phyloP scores from a whole-genome alignment of 768 basidiomycete species.

The Phaffia australis region DNA sequence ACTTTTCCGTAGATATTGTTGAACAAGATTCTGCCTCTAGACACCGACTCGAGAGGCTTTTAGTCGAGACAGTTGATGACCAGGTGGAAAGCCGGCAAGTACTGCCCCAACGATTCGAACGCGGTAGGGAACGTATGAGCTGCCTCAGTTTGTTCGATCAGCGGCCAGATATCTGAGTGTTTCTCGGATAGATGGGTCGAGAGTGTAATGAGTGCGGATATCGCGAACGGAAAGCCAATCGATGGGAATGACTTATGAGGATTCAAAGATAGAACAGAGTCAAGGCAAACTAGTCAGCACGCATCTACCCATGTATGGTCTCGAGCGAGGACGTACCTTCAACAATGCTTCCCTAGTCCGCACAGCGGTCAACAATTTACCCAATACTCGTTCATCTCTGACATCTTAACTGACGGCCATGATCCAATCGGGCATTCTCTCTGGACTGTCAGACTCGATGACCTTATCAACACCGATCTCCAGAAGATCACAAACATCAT shows the following conservation, averaged over 20 bases:
- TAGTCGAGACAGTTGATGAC: neutral
- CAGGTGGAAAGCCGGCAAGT: neutral
- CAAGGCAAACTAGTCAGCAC: neutral
- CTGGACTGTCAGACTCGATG: neutral
- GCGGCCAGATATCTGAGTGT: neutral
- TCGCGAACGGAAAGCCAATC: conserved; percentile 16
- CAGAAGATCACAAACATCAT: neutral
- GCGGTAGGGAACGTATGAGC: conserved; percentile 19
- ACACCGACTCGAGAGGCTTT: neutral
- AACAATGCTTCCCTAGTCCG: conserved; percentile 14
- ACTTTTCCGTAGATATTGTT: conserved; percentile 25
- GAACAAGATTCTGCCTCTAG: conserved; percentile 9
- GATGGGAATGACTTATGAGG: conserved; percentile 1
- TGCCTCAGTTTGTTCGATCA: conserved; percentile 8
- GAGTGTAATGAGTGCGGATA: conserved; percentile 17
- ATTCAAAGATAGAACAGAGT: neutral
- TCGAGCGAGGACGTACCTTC: conserved; percentile 13
- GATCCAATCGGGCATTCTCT: neutral
- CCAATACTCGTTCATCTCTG: no score
- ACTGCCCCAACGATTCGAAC: conserved; percentile 12
- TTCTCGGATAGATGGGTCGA: conserved; percentile 14
- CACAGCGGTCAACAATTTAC: conserved; percentile 2
- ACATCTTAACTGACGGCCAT: neutral
- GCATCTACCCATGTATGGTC: neutral
- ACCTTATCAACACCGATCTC: neutral